Base-by-base conservation (phyloP, 2,329 filamentous ascomycete species). In the Trichoderma sp. region DNA sequence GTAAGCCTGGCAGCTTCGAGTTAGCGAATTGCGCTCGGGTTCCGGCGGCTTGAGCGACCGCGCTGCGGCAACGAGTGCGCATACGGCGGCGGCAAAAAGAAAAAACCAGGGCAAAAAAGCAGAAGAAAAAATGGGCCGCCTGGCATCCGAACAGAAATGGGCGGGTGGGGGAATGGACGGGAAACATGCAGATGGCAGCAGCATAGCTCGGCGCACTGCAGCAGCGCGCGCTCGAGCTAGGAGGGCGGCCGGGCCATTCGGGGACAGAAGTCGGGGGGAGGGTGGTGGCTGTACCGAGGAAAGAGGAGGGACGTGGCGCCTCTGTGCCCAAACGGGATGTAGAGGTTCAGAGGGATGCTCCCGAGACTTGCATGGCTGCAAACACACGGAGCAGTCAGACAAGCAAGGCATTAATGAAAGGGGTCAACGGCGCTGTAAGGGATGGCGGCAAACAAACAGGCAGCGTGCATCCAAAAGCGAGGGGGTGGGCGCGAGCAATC, bases 1-100 rank as follows among this genome's bases (percentile, higher is more conserved):
- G 86, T 87, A 63, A 89, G 77, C 73, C 81, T 83, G 40, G 73
- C 62, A 71, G 53, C 40, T 61, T 49, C 69, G 70, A 31, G 73
- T 78, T 74, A 77, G 76, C 68, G 72, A 58, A 33, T 35, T 70
- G 49, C 49, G 59, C 70, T 76, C 71, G 74, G 72, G 70, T 70
- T 73, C 68, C 67, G 69, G 67, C 71, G 60, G 61, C 68, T 55
- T 65, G 61, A 65, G 31, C 31, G 56, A 11, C 31, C 4, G 14
- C 16, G 64, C 64, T 27, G 40, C 40, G 27, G 27, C 33, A 31
- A 67, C 52, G 49, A 16, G 24, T 16, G 57, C 58, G 66, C 66
- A 62, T 55, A 62, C 13, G 49, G 66, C 57, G 66, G 58, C 58
- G 58, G 56, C 52, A 58, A 59, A n/a, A 43, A 43, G 14, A n/a